Evolutionary conservation across 805 yeast genomes (phyloP), one percentile per base, ranked within the genome.

Genomic region (Cyberlindnera petersonii): DNA sequence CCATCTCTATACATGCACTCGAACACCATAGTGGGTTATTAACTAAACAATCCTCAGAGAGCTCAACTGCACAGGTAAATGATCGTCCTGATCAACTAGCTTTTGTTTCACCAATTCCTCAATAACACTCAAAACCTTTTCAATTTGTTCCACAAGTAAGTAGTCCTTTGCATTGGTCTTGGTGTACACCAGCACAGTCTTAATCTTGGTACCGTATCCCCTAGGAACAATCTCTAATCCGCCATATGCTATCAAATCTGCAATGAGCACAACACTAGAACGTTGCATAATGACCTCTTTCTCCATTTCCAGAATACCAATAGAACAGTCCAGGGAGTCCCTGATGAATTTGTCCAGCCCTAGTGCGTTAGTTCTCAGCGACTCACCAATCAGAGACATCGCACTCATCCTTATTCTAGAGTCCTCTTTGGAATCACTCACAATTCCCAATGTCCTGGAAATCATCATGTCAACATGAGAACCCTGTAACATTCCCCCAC

Each of bases 351-450:
- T 52, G 0, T 65, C 28, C 1, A 86, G 50, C 0, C 82, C 84
- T 6, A 61, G 37, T 1, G 88, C 80, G 43, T 78, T 77, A 1
- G 64, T 64, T 46, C 75, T 74, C 51, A 88, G 74, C 26, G 83
- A 65, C 6, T 74, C 64, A 21, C 97, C 96, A n/a, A 91, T 58
- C 11, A 93, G 59, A 0, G 96, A 85, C 77, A 89, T 73, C 0
- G 96, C 75, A 2, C 97, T 89, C 83, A 87, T 80, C 48, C 97
- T 68, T 27, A 88, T 47, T 27, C 80, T 71, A 42, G 71, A 65
- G 46, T 87, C 95, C 4, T 47, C 47, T 4, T 55, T 62, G 16
- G 60, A 55, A 4, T 58, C 48, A n/a, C 59, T 47, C 3, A 77
- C 64, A 17, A 70, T 53, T 1, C 48, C 30, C 3, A 84, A 52